Conservation (phyloP, 352 stramenopile genomes). For the Pythium guiyangense region DNA sequence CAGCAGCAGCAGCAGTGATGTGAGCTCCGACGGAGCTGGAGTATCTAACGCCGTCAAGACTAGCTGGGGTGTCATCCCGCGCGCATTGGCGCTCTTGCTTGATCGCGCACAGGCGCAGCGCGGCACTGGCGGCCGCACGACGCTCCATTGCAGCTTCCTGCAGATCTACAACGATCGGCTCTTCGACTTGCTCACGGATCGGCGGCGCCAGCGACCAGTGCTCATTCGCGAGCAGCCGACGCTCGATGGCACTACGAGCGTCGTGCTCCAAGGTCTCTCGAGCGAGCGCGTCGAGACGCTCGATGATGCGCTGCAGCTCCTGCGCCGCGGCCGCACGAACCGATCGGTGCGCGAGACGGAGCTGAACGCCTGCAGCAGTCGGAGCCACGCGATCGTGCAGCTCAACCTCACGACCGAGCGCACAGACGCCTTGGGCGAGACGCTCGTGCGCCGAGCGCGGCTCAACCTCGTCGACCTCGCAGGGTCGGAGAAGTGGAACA, state of each 20-base stretch:
- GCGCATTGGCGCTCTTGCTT: slow-evolving; percentile 73
- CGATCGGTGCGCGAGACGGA: slow-evolving; percentile 81
- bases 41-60: slow-evolving; percentile 4
- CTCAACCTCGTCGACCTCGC: slow-evolving; percentile 81
- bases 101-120: slow-evolving; percentile 9
- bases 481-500: slow-evolving; percentile 84
- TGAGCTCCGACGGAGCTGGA: neutral
- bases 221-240: slow-evolving; percentile 60
- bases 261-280: slow-evolving; percentile 59
- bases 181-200: slow-evolving; percentile 85
- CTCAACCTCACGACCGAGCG: slow-evolving; percentile 62
- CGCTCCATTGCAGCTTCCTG: slow-evolving; percentile 83
- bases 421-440: slow-evolving; percentile 22
- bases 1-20: slow-evolving; percentile 8
- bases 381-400: slow-evolving; percentile 91
- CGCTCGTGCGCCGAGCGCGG: slow-evolving; percentile 37
- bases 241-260: slow-evolving; percentile 42
- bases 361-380: slow-evolving; percentile 81
- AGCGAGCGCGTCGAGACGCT: slow-evolving; percentile 37
- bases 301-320: slow-evolving; percentile 44
- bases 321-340: slow-evolving; percentile 46
- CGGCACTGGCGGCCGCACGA: slow-evolving; percentile 19
- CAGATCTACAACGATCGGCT: slow-evolving; percentile 95
- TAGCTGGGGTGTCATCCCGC: slow-evolving; percentile 76
- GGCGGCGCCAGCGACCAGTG: slow-evolving; percentile 59